Conservation (phyloP, 345 rosid genomes). For the Cardamine chenopodiifolia region DNA sequence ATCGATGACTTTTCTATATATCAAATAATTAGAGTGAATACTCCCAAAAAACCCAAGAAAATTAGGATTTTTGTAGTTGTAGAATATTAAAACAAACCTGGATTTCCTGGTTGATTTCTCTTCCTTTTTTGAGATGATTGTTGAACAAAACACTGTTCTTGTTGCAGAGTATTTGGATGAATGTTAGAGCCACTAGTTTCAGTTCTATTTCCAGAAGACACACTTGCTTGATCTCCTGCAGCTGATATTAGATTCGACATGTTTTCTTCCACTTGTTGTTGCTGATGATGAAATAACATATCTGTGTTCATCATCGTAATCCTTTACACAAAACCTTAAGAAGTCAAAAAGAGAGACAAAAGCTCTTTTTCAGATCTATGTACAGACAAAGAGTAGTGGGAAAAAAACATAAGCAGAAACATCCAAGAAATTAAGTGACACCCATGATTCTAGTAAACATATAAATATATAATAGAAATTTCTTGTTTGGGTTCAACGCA, state of each 20-base stretch:
- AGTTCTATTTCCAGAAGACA: conserved; percentile 57
- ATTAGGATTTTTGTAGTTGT: neutral
- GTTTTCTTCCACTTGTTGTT: conserved; percentile 53
- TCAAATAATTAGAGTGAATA: neutral
- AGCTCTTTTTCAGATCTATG: conserved; percentile 29
- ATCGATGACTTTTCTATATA: neutral
- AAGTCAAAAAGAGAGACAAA: neutral
- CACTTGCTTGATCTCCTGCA: conserved; percentile 67
- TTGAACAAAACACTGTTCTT: conserved; percentile 50
- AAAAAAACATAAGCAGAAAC: conserved; percentile 27
- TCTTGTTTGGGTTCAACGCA: conserved; percentile 56
- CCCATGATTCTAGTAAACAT: conserved; percentile 1
- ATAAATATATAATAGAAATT: neutral
- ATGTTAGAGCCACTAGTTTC: conserved; percentile 40
- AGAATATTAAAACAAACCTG: conserved; percentile 50
- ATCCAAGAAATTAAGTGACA: conserved; percentile 31
- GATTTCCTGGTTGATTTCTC: conserved; percentile 90
- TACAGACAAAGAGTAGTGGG: conserved; percentile 30
- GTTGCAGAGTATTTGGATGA: conserved; percentile 23
- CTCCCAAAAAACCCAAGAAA: neutral
- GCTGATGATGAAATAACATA: conserved; percentile 48
- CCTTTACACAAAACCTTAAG: neutral
- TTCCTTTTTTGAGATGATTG: conserved; percentile 55
- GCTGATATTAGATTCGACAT: conserved; percentile 74
- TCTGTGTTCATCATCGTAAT: conserved; percentile 51